Conservation (phyloP, 1,284 basidiomycete genomes). For the Sporisorium iseilematis-ciliati region DNA sequence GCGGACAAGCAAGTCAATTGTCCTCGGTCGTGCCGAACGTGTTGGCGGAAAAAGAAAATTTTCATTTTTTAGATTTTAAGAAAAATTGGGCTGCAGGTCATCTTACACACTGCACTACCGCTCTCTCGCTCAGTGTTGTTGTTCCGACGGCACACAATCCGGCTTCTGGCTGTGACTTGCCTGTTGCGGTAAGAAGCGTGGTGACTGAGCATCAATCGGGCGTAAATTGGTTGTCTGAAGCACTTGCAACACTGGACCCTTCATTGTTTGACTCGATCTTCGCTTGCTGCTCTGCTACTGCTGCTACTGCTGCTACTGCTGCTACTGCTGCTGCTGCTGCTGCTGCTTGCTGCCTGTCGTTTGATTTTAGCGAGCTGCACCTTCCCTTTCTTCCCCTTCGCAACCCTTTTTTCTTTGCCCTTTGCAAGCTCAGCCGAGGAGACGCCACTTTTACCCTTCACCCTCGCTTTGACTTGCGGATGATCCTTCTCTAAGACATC, state of each 20-base stretch:
- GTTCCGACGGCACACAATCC: neutral
- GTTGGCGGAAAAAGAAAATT: neutral
- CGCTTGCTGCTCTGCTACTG: too few species aligned
- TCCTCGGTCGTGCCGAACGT: too few species aligned
- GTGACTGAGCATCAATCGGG: neutral
- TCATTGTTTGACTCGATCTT: neutral
- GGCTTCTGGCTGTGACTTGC: neutral
- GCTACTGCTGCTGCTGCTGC: too few species aligned
- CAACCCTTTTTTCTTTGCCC: neutral
- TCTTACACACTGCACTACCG: neutral
- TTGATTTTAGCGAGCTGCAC: neutral
- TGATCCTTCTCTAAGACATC: too few species aligned
- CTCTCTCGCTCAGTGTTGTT: neutral
- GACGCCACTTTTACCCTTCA: constrained; percentile 5
- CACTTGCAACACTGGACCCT: neutral
- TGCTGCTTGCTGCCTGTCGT: too few species aligned
- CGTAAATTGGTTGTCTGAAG: neutral
- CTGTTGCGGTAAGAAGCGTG: neutral
- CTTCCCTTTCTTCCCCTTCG: neutral
- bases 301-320: too few species aligned
- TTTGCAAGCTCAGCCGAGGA: neutral
- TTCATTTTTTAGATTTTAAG: neutral
- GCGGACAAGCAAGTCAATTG: too few species aligned
- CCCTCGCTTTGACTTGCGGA: neutral
- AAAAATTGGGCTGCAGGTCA: neutral